These are phyloP conservation scores for Coniella lustricola DNA, from an alignment of 2,329 filamentous ascomycete species.

Conservation along the genomic window DNA sequence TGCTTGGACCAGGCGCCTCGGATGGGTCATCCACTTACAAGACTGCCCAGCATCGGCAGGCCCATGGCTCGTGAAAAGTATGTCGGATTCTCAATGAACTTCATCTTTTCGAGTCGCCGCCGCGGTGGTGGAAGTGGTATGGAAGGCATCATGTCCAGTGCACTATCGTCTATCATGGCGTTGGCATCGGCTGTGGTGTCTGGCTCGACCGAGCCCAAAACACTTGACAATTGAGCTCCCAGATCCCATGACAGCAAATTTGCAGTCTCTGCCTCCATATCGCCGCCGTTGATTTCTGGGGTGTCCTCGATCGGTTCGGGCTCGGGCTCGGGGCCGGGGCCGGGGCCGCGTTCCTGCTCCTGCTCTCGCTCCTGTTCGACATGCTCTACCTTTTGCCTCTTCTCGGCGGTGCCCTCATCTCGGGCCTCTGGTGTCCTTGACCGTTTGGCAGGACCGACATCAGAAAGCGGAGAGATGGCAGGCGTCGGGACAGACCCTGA, in stretches of 20 bases:
- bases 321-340: no score
- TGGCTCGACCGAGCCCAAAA: conserved; percentile 9
- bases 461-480: conserved; percentile 5
- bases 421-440: conserved; percentile 11
- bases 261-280: conserved; percentile 20
- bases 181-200: conserved; percentile 2
- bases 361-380: no score
- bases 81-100: conserved; percentile 26
- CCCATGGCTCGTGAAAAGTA: conserved; percentile 31
- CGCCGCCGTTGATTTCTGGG: conserved; percentile 9
- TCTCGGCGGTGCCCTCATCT: conserved; percentile 7
- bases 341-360: no score
- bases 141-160: conserved; percentile 5
- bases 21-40: conserved; percentile 19
- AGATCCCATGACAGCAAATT: conserved; percentile 8
- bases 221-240: conserved; percentile 12
- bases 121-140: conserved; percentile 10
- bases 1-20: background rate
- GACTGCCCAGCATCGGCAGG: conserved; percentile 27
- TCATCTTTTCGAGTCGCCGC: conserved; percentile 26
- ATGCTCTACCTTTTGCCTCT: conserved; percentile 15
- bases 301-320: background rate
- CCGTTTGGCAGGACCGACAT: conserved; percentile 9
- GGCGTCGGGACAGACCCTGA: background rate
- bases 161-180: conserved; percentile 3